Conservation (phyloP, 768 basidiomycete species). For the Russula griseocarnosa region DNA sequence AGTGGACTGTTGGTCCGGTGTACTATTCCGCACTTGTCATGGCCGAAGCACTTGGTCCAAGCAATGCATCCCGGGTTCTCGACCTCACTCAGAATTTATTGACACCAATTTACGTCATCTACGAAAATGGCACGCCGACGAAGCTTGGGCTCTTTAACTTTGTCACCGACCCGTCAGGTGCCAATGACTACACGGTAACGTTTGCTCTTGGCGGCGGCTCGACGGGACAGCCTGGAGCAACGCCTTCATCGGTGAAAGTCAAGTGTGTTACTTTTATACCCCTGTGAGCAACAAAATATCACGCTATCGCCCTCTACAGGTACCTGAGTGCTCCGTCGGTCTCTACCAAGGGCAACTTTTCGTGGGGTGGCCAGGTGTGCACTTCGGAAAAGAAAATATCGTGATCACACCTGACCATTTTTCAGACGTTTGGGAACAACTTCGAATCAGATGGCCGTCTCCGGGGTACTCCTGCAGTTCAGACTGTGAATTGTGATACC, state of each 20-base stretch:
- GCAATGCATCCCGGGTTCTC: slow-evolving; percentile 59
- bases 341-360: slow-evolving; percentile 58
- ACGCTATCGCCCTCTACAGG: slow-evolving; percentile 33
- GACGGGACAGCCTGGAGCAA: slow-evolving; percentile 38
- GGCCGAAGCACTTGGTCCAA: slow-evolving; percentile 66
- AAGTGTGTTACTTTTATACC: slow-evolving; percentile 40
- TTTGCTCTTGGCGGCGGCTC: slow-evolving; percentile 47
- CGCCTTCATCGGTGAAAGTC: slow-evolving; percentile 48
- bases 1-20: slow-evolving; percentile 72
- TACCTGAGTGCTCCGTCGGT: slow-evolving; percentile 57
- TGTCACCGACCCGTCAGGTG: slow-evolving; percentile 55
- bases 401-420: not conserved
- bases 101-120: slow-evolving; percentile 67
- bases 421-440: slow-evolving; percentile 55
- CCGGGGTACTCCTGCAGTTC: slow-evolving; percentile 49
- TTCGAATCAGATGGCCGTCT: slow-evolving; percentile 68
- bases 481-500: slow-evolving; percentile 58
- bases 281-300: not conserved
- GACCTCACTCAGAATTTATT: slow-evolving; percentile 56
- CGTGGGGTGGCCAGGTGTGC: slow-evolving; percentile 72
- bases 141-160: slow-evolving; percentile 73
- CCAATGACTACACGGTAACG: slow-evolving; percentile 48
- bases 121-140: slow-evolving; percentile 60
- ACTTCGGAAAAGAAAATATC: not conserved
- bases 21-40: slow-evolving; percentile 72